Percentiles rank a stretch among this genome's conserved stretches.
Conservation (phyloP, 2,329 filamentous ascomycete genomes). For the Aspergillus novoparasiticus region DNA sequence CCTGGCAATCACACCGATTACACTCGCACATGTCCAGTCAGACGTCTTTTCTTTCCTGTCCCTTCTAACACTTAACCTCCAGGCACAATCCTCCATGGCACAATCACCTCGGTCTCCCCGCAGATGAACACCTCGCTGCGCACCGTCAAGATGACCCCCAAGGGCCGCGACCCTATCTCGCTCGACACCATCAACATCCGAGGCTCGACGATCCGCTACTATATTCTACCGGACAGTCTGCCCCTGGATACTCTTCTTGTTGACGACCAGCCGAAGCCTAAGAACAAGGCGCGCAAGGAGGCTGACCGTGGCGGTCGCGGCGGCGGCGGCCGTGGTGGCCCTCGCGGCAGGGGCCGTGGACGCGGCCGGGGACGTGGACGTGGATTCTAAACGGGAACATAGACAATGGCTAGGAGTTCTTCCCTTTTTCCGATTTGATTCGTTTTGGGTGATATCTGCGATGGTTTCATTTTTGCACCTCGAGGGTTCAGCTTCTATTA, state of each 20-base stretch:
- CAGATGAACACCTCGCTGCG: constrained; percentile 98
- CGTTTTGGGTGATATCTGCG: constrained; percentile 24
- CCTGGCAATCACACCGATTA: not conserved
- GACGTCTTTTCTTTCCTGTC: not conserved
- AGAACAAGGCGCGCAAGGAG: constrained; percentile 99
- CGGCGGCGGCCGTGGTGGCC: constrained; percentile 50
- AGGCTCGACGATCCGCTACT: constrained; percentile 93
- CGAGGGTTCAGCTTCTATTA: not conserved
- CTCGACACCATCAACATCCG: constrained; percentile 97
- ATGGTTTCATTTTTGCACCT: constrained; percentile 7
- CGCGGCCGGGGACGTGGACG: constrained; percentile 52
- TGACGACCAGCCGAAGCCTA: constrained; percentile 95
- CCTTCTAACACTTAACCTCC: constrained; percentile 4
- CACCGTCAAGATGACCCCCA: constrained; percentile 93
- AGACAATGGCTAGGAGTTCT: constrained; percentile 16
- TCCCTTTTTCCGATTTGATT: constrained; percentile 20
- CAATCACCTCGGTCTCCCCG: constrained; percentile 92
- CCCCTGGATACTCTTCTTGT: constrained; percentile 94
- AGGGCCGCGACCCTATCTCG: constrained; percentile 80
- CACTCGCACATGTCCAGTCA: not conserved
- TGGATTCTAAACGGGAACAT: constrained; percentile 25
- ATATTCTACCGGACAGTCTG: constrained; percentile 92
- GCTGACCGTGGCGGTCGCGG: constrained; percentile 54
- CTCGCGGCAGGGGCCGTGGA: constrained; percentile 53
- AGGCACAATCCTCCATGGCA: constrained; percentile 96